These are phyloP conservation scores for Aspergillus sp. DNA, from an alignment of 2,329 filamentous ascomycete species.

Conservation along the genomic window DNA sequence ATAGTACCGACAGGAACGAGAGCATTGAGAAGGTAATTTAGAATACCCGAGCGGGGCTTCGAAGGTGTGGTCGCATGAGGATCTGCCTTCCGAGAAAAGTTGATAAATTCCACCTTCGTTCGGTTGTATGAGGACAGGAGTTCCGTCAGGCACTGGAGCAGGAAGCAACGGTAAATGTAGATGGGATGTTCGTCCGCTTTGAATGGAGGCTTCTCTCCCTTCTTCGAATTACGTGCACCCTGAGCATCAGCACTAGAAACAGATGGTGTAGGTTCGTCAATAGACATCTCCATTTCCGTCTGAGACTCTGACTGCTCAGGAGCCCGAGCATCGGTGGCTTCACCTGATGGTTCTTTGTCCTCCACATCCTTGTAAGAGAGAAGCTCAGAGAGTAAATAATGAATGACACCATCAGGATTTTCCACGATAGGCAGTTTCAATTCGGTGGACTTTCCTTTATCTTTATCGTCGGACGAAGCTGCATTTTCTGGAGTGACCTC, in stretches of 20 bases:
- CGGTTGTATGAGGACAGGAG: slow-evolving; percentile 88
- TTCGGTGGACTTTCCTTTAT: slow-evolving; percentile 60
- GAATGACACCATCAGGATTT: slow-evolving; percentile 89
- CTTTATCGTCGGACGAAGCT: slow-evolving; percentile 23
- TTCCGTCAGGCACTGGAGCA: slow-evolving; percentile 88
- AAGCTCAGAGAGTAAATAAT: slow-evolving; percentile 89
- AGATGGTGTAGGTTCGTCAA: slow-evolving; percentile 35
- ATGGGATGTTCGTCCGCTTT: slow-evolving; percentile 92
- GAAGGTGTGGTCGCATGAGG: slow-evolving; percentile 82
- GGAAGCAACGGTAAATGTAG: slow-evolving; percentile 93
- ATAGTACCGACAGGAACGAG: slow-evolving; percentile 65
- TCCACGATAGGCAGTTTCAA: slow-evolving; percentile 81
- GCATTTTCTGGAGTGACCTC: slow-evolving; percentile 22
- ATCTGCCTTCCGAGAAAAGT: slow-evolving; percentile 90
- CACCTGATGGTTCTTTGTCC: slow-evolving; percentile 64
- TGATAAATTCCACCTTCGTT: slow-evolving; percentile 98
- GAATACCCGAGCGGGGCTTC: slow-evolving; percentile 85
- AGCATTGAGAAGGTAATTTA: slow-evolving; percentile 89
- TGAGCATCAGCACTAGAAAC: slow-evolving; percentile 29
- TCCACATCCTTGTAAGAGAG: slow-evolving; percentile 90
- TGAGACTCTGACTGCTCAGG: slow-evolving; percentile 32
- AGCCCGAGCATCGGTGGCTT: slow-evolving; percentile 25
- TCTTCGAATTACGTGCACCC: slow-evolving; percentile 52
- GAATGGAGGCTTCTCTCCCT: slow-evolving; percentile 70
- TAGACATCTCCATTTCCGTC: slow-evolving; percentile 52